Conservation (phyloP, 331 rosid species). For the Acacia pycnantha region DNA sequence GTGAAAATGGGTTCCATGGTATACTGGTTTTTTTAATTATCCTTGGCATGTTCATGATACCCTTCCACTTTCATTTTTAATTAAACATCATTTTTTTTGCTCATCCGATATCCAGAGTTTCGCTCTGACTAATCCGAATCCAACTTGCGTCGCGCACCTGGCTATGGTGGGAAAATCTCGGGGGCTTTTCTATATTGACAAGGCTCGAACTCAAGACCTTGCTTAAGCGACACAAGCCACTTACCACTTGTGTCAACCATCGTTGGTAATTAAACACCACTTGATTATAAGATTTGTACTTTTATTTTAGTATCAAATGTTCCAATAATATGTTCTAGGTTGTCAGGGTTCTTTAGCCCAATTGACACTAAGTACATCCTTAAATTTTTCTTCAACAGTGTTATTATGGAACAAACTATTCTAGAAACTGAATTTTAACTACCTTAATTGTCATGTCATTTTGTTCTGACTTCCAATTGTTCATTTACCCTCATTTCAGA, state of each 20-base stretch:
- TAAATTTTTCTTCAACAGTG: too few species aligned
- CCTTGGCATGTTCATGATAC: constrained; percentile 49
- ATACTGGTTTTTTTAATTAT: constrained; percentile 47
- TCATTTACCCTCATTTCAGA: neutral
- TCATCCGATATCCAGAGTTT: too few species aligned
- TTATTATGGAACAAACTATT: neutral
- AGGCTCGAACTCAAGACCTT: too few species aligned
- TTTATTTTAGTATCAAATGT: neutral
- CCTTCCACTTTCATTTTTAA: neutral
- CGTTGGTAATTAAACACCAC: too few species aligned
- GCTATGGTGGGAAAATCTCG: too few species aligned
- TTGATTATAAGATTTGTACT: neutral
- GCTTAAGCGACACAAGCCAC: too few species aligned
- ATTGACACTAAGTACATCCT: too few species aligned
- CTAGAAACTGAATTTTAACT: neutral
- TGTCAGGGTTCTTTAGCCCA: neutral
- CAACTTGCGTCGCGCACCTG: too few species aligned
- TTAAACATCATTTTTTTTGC: too few species aligned
- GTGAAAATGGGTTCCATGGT: constrained; percentile 29
- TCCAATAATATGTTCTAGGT: neutral
- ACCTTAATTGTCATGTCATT: neutral
- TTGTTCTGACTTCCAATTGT: neutral
- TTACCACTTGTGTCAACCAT: too few species aligned
- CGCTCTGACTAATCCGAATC: too few species aligned
- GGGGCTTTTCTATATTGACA: too few species aligned